Evolutionary conservation across 176 grass and related monocot genomes (phyloP), one percentile per base, ranked within the genome.

Genomic region (Dactylis glomerata): DNA sequence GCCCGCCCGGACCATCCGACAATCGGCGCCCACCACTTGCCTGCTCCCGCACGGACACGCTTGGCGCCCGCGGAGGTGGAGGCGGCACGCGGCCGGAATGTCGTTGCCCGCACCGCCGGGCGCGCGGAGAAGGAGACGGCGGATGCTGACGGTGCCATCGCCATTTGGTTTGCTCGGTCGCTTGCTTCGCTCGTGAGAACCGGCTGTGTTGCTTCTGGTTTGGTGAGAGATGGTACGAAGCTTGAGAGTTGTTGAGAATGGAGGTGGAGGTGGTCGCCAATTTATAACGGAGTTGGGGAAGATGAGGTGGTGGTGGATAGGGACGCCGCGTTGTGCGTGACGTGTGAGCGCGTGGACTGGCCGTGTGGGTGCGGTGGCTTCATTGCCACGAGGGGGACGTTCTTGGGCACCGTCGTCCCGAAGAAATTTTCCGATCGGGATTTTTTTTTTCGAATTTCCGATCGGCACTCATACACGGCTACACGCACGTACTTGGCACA

Each of bases 11-110:
- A 88, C 94, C 89, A 93, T 3, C 91, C 91, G 44, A 93, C 72
- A 27, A 97, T 77, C 81, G 91, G 91, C 40, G 87, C 67, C 94
- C 91, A 97, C 91, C 94, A 97, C 81, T 83, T 96, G 32, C 78
- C 80, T 17, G 36, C 31, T 26, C 0, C 33, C 23, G 62, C 24
- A 12, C 6, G 54, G 57, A 17, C 59, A 41, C 54, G 76, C 49
- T 73, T 64, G 17, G 44, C 24, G 2, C 31, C 20, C 14, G 5
- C 37, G 10, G 22, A 40, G 37, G 20, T 10, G 22, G 22, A 40
- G 4, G 69, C 23, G 20, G 38, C 76, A 54, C 66, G 65, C 38
- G 66, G 54, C 15, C 66, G n/a, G 42, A 80, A 30, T 3, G 22
- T n/a, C 70, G 42, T 12, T 2, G 24, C 9, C 45, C 5, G 2